These are phyloP conservation scores for Cladosporium sp. DNA, from an alignment of 2,329 filamentous ascomycete genomes.

Conservation along the genomic window DNA sequence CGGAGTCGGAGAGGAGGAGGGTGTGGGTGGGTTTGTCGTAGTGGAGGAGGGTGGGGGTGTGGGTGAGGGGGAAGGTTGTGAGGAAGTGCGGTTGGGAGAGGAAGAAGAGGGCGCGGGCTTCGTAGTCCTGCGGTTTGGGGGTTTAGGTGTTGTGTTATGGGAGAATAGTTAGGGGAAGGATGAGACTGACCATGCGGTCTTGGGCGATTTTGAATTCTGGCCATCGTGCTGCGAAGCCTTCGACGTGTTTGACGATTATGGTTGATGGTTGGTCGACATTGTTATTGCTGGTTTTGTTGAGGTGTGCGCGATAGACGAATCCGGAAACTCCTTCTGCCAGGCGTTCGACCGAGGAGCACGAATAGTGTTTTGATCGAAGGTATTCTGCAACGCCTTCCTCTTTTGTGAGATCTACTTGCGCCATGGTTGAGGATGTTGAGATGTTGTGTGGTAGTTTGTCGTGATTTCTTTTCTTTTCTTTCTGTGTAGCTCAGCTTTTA, in stretches of 20 bases:
- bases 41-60: neutral
- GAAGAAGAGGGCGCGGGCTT: neutral
- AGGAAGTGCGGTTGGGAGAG: neutral
- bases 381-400: neutral
- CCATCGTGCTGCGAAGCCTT: neutral
- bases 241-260: slow-evolving; percentile 4
- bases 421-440: neutral
- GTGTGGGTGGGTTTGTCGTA: neutral
- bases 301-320: neutral
- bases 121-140: neutral
- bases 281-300: neutral
- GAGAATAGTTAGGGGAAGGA: too few relatives aligned
- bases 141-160: too few relatives aligned
- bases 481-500: too few relatives aligned
- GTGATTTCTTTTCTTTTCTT: too few relatives aligned
- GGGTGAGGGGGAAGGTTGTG: neutral
- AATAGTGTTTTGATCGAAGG: neutral
- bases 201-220: neutral
- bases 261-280: neutral
- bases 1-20: slow-evolving; percentile 15
- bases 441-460: too few relatives aligned
- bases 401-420: neutral
- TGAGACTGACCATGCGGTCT: neutral
- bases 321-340: neutral
- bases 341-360: neutral